Evolutionary conservation across 164 flowering plant species (phyloP).

Genomic region (Magnolia sinica): DNA sequence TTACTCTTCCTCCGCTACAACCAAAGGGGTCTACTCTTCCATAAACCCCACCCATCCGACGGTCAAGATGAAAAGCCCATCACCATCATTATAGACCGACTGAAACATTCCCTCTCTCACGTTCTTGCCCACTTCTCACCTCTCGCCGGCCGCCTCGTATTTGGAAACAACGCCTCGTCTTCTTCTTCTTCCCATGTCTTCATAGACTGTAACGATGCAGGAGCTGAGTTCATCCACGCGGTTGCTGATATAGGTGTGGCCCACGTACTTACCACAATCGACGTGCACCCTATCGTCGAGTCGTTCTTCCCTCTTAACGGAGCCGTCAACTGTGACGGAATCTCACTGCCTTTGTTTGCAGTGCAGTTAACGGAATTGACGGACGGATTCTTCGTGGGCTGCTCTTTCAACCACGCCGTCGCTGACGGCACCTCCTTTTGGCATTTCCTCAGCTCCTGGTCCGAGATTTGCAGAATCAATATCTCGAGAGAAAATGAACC

Average conservation of each 20-base stretch:
- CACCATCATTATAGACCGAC: constrained; percentile 3
- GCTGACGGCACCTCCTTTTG: constrained; percentile 58
- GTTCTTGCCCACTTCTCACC: constrained; percentile 28
- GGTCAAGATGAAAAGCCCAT: too few relatives aligned
- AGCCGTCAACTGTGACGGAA: constrained; percentile 50
- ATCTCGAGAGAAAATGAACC: not conserved
- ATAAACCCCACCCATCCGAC: constrained; percentile 11
- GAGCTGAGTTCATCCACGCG: constrained; percentile 48
- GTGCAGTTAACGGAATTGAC: constrained; percentile 51
- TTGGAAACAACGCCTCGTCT: constrained; percentile 4
- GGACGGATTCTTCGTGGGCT: constrained; percentile 59
- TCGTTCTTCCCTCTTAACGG: constrained; percentile 48
- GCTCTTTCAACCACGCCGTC: constrained; percentile 43
- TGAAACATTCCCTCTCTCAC: constrained; percentile 24
- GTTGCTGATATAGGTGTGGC: constrained; percentile 20
- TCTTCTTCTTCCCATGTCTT: constrained; percentile 4
- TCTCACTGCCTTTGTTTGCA: constrained; percentile 29
- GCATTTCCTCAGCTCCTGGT: constrained; percentile 46
- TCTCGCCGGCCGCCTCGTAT: constrained; percentile 30
- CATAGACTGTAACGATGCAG: constrained; percentile 26
- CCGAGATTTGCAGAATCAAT: constrained; percentile 30
- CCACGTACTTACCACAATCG: constrained; percentile 32
- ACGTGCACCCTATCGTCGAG: constrained; percentile 36
- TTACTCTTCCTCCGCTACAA: constrained; percentile 23
- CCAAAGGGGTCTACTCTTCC: constrained; percentile 54